Percentiles rank a stretch among this genome's conserved stretches.
Evolutionary conservation across 768 basidiomycete species (phyloP).

Genomic region (Kwoniella heveanensis): DNA sequence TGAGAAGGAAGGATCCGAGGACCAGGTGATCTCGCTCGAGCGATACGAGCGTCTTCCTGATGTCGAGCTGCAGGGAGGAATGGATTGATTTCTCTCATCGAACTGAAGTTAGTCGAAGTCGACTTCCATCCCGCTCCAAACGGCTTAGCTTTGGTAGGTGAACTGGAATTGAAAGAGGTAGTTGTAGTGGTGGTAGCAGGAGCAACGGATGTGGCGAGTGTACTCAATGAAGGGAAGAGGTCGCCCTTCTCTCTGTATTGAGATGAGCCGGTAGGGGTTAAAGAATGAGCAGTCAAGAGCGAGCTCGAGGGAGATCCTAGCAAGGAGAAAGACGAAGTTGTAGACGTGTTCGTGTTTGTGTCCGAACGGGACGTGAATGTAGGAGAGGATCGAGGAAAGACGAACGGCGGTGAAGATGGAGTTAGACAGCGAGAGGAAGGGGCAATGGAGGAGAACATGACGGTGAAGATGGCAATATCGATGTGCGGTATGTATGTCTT

Average conservation of each 20-base stretch:
- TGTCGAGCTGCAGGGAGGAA: conserved; percentile 5
- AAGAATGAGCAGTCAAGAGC: not conserved
- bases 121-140: conserved; percentile 28
- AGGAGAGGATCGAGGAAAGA: conserved; percentile 18
- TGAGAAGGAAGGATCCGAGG: conserved; percentile 14
- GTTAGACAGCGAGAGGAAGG: conserved; percentile 7
- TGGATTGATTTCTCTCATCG: not conserved
- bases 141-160: conserved; percentile 20
- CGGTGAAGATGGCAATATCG: not conserved
- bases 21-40: conserved; percentile 21
- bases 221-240: not conserved
- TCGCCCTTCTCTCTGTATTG: not conserved
- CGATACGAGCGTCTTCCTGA: not conserved
- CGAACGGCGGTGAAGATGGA: conserved; percentile 21
- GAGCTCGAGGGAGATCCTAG: conserved; percentile 1
- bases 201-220: not conserved
- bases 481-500: too few relatives aligned
- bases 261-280: conserved; percentile 4
- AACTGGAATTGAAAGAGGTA: not conserved
- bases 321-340: conserved; percentile 7
- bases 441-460: not conserved
- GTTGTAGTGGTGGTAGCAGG: not conserved
- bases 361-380: conserved; percentile 5
- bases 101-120: not conserved
- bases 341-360: conserved; percentile 1